A percentile compares a stretch with the other conserved stretches of the same genome.
Evolutionary conservation across 371 early-diverging fungal species (phyloP).

Genomic region (Lichtheimia corymbifera): DNA sequence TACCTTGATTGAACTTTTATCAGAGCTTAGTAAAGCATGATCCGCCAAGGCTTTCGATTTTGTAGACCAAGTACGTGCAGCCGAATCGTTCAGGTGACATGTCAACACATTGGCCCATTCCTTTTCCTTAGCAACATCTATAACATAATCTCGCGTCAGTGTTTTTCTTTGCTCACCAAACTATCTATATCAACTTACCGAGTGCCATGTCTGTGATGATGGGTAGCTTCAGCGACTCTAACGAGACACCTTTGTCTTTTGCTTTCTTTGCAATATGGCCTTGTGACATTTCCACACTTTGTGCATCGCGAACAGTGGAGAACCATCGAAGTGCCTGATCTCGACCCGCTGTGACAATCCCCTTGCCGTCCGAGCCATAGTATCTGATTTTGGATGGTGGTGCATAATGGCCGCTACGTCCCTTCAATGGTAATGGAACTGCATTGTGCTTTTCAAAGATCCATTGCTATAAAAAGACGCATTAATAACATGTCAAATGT

Average conservation of each 20-base stretch:
- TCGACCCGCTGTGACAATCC: conserved; percentile 78
- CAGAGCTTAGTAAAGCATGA: conserved; percentile 62
- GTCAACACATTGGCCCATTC: conserved; percentile 93
- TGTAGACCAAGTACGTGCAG: conserved; percentile 83
- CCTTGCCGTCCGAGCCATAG: conserved; percentile 70
- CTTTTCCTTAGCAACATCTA: conserved; percentile 62
- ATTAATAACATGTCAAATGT: neutral
- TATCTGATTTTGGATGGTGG: conserved; percentile 83
- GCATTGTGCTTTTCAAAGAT: conserved; percentile 87
- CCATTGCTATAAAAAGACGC: conserved; percentile 70
- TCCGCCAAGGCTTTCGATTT: conserved; percentile 76
- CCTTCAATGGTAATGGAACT: conserved; percentile 77
- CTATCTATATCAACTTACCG: conserved; percentile 29
- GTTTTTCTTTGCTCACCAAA: too few species aligned
- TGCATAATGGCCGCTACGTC: conserved; percentile 83
- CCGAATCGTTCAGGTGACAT: conserved; percentile 73
- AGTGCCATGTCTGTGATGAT: conserved; percentile 73
- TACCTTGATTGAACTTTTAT: conserved; percentile 63
- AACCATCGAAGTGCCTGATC: conserved; percentile 84
- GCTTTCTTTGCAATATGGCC: conserved; percentile 65
- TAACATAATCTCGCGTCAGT: neutral
- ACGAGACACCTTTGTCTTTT: conserved; percentile 54
- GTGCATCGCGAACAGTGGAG: conserved; percentile 83
- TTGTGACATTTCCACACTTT: conserved; percentile 84
- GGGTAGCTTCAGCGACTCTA: conserved; percentile 74